A percentile compares a stretch with the other conserved stretches of the same genome.
Evolutionary conservation across 305 asterid genomes (phyloP).

Genomic region (Fraxinus velutina): DNA sequence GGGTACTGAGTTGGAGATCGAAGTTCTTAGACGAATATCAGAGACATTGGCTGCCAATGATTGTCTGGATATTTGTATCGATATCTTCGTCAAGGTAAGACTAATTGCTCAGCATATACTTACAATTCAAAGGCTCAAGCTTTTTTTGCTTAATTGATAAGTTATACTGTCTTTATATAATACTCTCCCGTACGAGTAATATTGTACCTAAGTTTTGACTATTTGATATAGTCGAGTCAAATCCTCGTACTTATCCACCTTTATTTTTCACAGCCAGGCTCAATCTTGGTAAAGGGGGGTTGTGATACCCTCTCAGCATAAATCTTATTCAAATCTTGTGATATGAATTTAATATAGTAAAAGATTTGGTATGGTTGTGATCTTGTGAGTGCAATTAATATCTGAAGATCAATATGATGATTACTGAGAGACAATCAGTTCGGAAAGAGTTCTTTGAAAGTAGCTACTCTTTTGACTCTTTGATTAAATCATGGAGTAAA

Average conservation of each 20-base stretch:
- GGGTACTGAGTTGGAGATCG: conserved; percentile 55
- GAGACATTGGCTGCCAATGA: conserved; percentile 60
- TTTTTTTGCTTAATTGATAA: neutral
- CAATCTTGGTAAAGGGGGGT: neutral
- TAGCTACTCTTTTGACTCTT: neutral
- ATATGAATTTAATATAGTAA: neutral
- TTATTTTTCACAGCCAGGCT: too few species aligned
- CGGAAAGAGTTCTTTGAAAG: neutral
- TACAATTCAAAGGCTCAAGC: neutral
- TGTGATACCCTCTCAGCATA: neutral
- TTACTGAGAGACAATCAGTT: neutral
- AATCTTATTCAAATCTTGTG: neutral
- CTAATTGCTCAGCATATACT: neutral
- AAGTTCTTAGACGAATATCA: conserved; percentile 54
- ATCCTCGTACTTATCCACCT: neutral
- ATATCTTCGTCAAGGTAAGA: conserved; percentile 68
- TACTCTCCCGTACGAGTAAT: neutral
- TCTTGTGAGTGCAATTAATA: neutral
- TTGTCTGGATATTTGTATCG: conserved; percentile 77
- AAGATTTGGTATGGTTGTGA: neutral
- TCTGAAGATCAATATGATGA: neutral
- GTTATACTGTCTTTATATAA: neutral
- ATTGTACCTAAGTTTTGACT: neutral
- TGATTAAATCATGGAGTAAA: neutral
- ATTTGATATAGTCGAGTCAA: neutral